Base-by-base conservation (phyloP, 345 rosid genomes). In the Salix viminalis region DNA sequence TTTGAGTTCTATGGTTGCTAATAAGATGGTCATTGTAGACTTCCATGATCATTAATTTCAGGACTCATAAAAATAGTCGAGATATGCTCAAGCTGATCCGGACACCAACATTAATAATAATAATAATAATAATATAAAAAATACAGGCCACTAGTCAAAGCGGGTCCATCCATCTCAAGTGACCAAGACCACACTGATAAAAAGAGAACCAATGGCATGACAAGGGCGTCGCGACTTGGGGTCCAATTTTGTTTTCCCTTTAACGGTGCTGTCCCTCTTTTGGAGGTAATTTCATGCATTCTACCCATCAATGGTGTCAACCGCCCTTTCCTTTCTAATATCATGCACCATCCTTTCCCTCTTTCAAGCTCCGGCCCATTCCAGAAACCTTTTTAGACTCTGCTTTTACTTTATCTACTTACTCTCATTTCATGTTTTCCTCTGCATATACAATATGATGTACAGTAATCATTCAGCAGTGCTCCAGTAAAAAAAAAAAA, bases 141-240 rank as follows among this genome's bases (percentile, higher is more conserved):
- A 36, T 5, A 5, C 18, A 72, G 73, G 82, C 79, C 67, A 67
- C 24, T 73, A 58, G 86, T 81, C 85, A 86, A 84, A 79, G 87
- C 77, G 89, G 87, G 84, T 75, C 88, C 37, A 36, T 36, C 37
- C 82, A 71, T 64, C 14, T 4, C 69, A 71, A 75, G 71, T 78
- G 85, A 77, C 79, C 76, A 39, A 65, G 80, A 81, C 77, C 84
- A 71, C 76, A 67, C 16, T 50, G 30, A 70, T 78, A 48, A 77
- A 32, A 41, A 61, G n/a, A 30, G 14, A 30, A 21, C 24, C 24
- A n/a, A 26, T 30, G 46, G 74, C 21, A n/a, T 52, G 65, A 52
- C n/a, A 48, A 70, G 41, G 62, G 73, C 23, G 52, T 28, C 4
- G 62, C 70, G 74, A 69, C 76, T 37, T 1, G 71, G 79, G 81